Conservation (phyloP, 2,329 filamentous ascomycete species). For the Stachybotrys chartarum region DNA sequence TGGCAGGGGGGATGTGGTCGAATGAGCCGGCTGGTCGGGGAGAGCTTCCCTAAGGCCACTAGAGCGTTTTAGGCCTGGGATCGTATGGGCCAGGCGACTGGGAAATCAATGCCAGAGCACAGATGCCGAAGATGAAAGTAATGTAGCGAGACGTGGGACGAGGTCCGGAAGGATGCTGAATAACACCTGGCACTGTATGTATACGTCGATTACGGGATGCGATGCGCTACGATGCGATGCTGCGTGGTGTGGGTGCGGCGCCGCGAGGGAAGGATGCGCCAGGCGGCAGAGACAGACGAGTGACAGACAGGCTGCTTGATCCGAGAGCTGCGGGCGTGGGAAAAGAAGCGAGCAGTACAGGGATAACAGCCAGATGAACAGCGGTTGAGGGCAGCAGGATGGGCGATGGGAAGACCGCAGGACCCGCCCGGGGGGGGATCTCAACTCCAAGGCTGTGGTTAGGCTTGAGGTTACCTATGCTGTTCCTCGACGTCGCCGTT, state of each 20-base stretch:
- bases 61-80: conserved; percentile 12
- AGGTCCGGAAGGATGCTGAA: not conserved
- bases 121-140: not conserved
- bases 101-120: conserved; percentile 1
- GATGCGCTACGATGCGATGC: not conserved
- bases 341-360: not conserved
- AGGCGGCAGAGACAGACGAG: not conserved
- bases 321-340: not conserved
- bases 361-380: not conserved
- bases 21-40: conserved; percentile 27
- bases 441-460: not conserved
- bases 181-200: not conserved
- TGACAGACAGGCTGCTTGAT: not conserved
- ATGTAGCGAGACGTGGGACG: not conserved
- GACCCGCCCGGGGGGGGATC: not conserved
- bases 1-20: conserved; percentile 15
- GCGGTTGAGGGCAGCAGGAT: not conserved
- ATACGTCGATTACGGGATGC: not conserved
- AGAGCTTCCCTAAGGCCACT: conserved; percentile 21
- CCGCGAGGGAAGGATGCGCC: not conserved
- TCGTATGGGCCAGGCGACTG: not conserved
- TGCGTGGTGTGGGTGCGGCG: not conserved
- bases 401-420: not conserved
- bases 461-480: not conserved
- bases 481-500: not conserved